Conservation (phyloP, 2,329 filamentous ascomycete genomes). For the Colletotrichum zoysiae region DNA sequence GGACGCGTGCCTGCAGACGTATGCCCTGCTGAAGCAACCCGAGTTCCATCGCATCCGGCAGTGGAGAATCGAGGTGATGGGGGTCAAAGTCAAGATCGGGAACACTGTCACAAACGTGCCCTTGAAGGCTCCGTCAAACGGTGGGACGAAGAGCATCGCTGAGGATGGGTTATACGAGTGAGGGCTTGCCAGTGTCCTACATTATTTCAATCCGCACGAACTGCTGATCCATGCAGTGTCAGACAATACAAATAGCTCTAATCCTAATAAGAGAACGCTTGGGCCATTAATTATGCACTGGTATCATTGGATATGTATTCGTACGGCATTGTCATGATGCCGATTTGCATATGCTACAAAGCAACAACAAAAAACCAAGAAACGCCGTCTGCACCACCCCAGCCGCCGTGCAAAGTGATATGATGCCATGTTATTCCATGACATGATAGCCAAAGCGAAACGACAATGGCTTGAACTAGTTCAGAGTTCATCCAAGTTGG, state of each 20-base stretch:
- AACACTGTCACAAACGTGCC: conserved; percentile 71
- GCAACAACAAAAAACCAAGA: not conserved
- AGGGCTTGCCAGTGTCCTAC: not conserved
- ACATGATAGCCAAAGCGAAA: not conserved
- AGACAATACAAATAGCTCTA: too few species aligned
- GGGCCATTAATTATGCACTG: not conserved
- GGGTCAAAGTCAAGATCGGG: conserved; percentile 81
- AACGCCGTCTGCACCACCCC: conserved; percentile 15
- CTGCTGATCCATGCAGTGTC: too few species aligned
- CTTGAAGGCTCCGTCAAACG: conserved; percentile 46
- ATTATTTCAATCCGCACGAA: not conserved
- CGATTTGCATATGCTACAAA: not conserved
- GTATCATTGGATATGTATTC: conserved; percentile 18
- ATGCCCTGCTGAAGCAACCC: conserved; percentile 46
- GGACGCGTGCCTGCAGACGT: conserved; percentile 56
- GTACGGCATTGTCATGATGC: conserved; percentile 18
- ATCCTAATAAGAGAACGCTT: not conserved
- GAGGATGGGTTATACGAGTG: conserved; percentile 13
- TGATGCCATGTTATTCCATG: conserved; percentile 24
- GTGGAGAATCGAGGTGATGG: conserved; percentile 67
- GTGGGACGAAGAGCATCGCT: not conserved
- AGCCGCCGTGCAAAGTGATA: conserved; percentile 30
- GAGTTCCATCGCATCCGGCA: conserved; percentile 49
- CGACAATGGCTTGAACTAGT: not conserved
- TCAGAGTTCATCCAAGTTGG: conserved; percentile 63